Conservation (phyloP, 768 basidiomycete genomes). For the Suillus sp. region DNA sequence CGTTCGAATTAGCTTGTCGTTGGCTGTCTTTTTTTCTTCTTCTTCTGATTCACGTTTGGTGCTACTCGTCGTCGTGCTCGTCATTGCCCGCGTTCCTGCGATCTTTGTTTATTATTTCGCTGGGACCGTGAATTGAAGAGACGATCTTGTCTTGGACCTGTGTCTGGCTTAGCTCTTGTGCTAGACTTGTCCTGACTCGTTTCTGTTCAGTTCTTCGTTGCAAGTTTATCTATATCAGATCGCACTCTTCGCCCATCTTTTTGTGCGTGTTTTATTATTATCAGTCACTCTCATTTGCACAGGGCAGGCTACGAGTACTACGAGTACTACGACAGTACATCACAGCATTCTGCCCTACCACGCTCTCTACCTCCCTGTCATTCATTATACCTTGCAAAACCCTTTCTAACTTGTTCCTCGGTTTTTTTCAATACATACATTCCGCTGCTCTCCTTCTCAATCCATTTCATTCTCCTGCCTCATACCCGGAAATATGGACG, state of each 20-base stretch:
- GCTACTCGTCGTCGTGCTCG: conserved; percentile 8
- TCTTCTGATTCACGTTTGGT: conserved; percentile 10
- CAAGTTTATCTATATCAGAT: conserved; percentile 12
- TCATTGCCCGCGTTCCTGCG: conserved; percentile 2
- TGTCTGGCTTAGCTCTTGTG: conserved; percentile 6
- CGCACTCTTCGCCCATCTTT: conserved; percentile 10
- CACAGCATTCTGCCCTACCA: conserved; percentile 25
- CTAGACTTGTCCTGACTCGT: conserved; percentile 7
- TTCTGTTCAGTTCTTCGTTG: conserved; percentile 9
- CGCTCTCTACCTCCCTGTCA: conserved; percentile 46
- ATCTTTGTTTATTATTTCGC: conserved; percentile 13
- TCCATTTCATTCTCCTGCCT: conserved; percentile 38
- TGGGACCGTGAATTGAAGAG: conserved; percentile 6
- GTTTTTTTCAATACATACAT: conserved; percentile 44
- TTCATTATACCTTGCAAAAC: conserved; percentile 37
- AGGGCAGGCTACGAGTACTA: conserved; percentile 12
- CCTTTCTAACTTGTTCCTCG: conserved; percentile 58
- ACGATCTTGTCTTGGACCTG: conserved; percentile 7
- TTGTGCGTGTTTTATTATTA: conserved; percentile 11
- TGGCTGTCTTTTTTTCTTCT: conserved; percentile 10
- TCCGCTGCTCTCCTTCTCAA: conserved; percentile 51
- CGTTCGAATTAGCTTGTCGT: conserved; percentile 7
- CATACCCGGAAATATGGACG: conserved; percentile 57
- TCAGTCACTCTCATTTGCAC: conserved; percentile 7
- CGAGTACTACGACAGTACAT: conserved; percentile 7